Percentiles rank a stretch among this genome's conserved stretches.
phyloP scores from a whole-genome alignment of 192 early-diverging fungal genomes.

The Linnemannia hyalina region DNA sequence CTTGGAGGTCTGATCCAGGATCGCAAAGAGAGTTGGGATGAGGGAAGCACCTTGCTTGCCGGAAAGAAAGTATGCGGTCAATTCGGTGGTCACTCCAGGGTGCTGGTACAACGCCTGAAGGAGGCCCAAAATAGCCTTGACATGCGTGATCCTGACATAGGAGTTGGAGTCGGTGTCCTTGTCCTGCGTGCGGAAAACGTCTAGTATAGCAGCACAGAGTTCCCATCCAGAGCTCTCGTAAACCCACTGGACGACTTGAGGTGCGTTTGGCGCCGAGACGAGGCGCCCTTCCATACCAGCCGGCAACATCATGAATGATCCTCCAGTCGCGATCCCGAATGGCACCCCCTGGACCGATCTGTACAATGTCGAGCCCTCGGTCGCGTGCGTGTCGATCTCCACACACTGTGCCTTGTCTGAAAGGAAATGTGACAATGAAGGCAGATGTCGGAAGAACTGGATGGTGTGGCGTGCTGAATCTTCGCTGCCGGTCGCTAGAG shows the following conservation, averaged over 20 bases:
- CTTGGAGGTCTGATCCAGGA: constrained; percentile 46
- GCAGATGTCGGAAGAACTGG: constrained; percentile 39
- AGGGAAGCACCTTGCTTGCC: constrained; percentile 2
- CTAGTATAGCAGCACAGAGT: constrained; percentile 22
- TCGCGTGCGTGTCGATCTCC: constrained; percentile 14
- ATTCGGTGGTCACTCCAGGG: constrained; percentile 9
- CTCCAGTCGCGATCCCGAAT: constrained; percentile 28
- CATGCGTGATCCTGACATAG: constrained; percentile 24
- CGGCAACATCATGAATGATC: constrained; percentile 43
- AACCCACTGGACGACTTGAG: constrained; percentile 42
- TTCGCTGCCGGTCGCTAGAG: constrained; percentile 34
- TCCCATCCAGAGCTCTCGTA: constrained; percentile 46
- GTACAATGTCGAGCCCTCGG: constrained; percentile 29
- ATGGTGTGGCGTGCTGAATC: constrained; percentile 44
- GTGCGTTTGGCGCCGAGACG: constrained; percentile 38
- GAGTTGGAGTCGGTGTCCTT: not conserved
- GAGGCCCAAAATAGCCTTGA: constrained; percentile 46
- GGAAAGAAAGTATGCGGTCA: constrained; percentile 16
- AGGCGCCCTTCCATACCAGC: constrained; percentile 31
- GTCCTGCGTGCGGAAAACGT: constrained; percentile 28
- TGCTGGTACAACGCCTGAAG: constrained; percentile 22
- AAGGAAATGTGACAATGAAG: constrained; percentile 33
- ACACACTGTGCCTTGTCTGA: constrained; percentile 18
- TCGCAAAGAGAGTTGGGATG: constrained; percentile 42
- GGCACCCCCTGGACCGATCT: constrained; percentile 25